Evolutionary conservation across 1,284 basidiomycete species (phyloP), one percentile per base, ranked within the genome.

Genomic region (Anthracocystis panici-leucophaei): DNA sequence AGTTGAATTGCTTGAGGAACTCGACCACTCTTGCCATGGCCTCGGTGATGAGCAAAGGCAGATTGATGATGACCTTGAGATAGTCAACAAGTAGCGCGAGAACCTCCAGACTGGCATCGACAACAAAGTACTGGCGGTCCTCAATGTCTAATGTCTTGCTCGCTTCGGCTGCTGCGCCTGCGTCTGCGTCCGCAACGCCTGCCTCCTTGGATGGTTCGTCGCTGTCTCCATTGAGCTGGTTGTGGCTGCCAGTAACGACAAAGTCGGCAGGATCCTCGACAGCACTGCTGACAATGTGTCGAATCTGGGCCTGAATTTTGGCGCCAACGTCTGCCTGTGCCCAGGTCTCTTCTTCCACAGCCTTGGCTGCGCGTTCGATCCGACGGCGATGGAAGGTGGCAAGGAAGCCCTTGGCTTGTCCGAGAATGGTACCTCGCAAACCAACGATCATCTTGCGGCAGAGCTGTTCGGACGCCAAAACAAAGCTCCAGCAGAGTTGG

Each of bases 311-410:
- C 85, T 97, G 95, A 11, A 92, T 86, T 1, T 87, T 81, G 6
- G 87, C 81, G 1, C 90, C 87, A 1, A 97, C 91, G 59, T 97
- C 95, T 4, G 90, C 88, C 33, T 93, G 92, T 56, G 88, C 90
- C 93, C 94, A 95, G 50, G 91, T 91, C 80, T 96, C 94, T 77
- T 95, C 93, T 84, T 96, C 93, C 8, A 99, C 95, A 14, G 93
- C 87, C 84, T 92, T 93, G 25, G 95, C 94, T 5, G 92, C 93
- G 68, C 89, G 89, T 2, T 91, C 91, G 64, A 98, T 89, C 56
- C 92, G 89, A n/a, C 88, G 86, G 73, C 93, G 91, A 84, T 99
- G 96, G 86, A 95, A 97, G 0, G 88, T 86, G 76, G 92, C 91
- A 29, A 99, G 87, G 87, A 95, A 99, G 3, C 89, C 87, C 85